A percentile compares a stretch with the other conserved stretches of the same genome.
Evolutionary conservation across 352 stramenopile species (phyloP).

Genomic region (Halophytophthora polymorphica): DNA sequence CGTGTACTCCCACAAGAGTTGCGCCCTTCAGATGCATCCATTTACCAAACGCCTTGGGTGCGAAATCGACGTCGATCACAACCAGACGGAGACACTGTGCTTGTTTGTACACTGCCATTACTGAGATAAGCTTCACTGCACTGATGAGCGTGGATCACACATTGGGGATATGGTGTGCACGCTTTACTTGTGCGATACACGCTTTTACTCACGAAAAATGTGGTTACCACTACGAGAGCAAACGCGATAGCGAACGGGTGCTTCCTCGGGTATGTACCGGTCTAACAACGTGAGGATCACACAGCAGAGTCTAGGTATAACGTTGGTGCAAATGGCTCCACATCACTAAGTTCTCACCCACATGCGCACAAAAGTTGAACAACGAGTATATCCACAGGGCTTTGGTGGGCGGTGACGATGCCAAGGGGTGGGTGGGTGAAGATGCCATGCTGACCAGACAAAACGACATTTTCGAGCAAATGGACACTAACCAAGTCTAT

Average conservation of each 20-base stretch:
- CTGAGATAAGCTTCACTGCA: constrained; percentile 11
- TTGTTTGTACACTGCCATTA: constrained; percentile 2
- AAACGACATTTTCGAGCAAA: background rate
- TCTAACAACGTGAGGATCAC: background rate
- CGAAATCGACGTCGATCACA: constrained; percentile 29
- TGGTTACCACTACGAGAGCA: constrained; percentile 2
- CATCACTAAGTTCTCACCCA: constrained; percentile 21
- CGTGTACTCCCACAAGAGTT: constrained; percentile 21
- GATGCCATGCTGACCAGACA: constrained; percentile 1
- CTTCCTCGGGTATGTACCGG: constrained; percentile 6
- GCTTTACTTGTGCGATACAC: constrained; percentile 7
- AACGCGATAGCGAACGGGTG: constrained; percentile 7
- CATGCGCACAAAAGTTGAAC: constrained; percentile 20
- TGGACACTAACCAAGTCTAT: no score
- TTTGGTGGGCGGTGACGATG: constrained; percentile 14
- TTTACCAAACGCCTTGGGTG: constrained; percentile 17
- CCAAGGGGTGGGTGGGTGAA: constrained; percentile 17
- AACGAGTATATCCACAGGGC: constrained; percentile 19
- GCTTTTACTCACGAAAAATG: constrained; percentile 11
- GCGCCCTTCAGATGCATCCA: constrained; percentile 28
- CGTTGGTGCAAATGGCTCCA: constrained; percentile 5
- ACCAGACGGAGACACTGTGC: constrained; percentile 38
- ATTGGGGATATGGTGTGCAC: constrained; percentile 22
- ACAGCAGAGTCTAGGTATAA: constrained; percentile 1
- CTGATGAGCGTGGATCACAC: constrained; percentile 19